phyloP scores from a whole-genome alignment of 2,329 filamentous ascomycete species.

The Xylariaceae sp. region DNA sequence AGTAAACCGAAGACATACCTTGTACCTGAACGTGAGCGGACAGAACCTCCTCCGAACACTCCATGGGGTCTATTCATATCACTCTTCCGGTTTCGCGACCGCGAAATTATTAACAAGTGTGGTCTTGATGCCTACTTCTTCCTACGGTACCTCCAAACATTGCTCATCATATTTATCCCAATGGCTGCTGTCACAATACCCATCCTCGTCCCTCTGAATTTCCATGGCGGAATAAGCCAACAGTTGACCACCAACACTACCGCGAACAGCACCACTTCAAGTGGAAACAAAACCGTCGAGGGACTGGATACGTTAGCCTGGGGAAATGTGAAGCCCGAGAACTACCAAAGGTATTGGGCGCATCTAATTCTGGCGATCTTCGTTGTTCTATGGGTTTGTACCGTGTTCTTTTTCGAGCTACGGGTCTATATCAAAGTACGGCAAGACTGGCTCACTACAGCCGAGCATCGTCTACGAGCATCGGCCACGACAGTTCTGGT shows the following conservation, averaged over 20 bases:
- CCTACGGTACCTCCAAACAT: conserved; percentile 65
- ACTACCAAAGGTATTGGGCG: conserved; percentile 73
- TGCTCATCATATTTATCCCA: conserved; percentile 89
- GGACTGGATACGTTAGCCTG: conserved; percentile 82
- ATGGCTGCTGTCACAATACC: conserved; percentile 75
- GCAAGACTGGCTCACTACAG: conserved; percentile 90
- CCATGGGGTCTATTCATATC: conserved; percentile 50
- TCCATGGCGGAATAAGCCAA: conserved; percentile 63
- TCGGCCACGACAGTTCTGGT: conserved; percentile 95
- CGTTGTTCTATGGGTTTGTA: conserved; percentile 80
- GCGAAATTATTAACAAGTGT: conserved; percentile 90
- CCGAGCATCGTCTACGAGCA: conserved; percentile 86
- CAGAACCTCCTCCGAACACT: conserved; percentile 63
- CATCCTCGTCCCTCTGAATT: conserved; percentile 82
- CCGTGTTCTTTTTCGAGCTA: conserved; percentile 81
- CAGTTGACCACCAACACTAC: conserved; percentile 35
- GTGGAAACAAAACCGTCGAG: conserved; percentile 38
- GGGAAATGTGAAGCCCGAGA: conserved; percentile 70
- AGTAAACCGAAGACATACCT: conserved; percentile 83
- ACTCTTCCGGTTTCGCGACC: conserved; percentile 65
- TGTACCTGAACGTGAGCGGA: conserved; percentile 79
- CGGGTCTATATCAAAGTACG: conserved; percentile 86
- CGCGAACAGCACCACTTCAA: conserved; percentile 12
- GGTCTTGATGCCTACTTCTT: conserved; percentile 98
- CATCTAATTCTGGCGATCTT: conserved; percentile 76